phyloP scores from a whole-genome alignment of 2,329 filamentous ascomycete genomes.

The Pleomassaria siparia region DNA sequence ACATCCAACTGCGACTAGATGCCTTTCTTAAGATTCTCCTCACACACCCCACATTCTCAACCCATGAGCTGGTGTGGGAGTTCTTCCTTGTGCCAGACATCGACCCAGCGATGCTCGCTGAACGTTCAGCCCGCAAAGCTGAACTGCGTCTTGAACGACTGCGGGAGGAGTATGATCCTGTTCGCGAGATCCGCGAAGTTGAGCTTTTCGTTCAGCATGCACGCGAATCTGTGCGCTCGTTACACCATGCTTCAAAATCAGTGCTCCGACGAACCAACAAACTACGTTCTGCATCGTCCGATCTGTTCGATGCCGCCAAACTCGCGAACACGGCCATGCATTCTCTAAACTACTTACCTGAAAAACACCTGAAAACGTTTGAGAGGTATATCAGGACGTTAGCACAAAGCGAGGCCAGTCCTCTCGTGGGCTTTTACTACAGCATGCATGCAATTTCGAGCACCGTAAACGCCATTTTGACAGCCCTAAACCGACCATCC shows the following conservation, averaged over 20 bases:
- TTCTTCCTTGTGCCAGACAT: conserved; percentile 97
- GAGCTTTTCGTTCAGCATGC: conserved; percentile 92
- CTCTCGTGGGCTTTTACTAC: conserved; percentile 72
- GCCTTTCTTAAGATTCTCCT: conserved; percentile 86
- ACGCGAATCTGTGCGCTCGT: conserved; percentile 80
- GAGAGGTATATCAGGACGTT: conserved; percentile 69
- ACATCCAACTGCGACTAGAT: conserved; percentile 84
- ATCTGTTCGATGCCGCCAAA: conserved; percentile 67
- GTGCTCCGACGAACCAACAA: conserved; percentile 78
- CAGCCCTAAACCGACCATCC: conserved; percentile 76
- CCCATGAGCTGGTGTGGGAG: conserved; percentile 97
- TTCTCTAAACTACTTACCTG: conserved; percentile 67
- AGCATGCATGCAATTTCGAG: conserved; percentile 78
- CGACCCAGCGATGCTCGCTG: conserved; percentile 84
- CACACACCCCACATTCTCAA: conserved; percentile 86
- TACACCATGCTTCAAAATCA: conserved; percentile 81
- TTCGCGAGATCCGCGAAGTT: conserved; percentile 79
- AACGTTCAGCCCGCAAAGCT: conserved; percentile 84
- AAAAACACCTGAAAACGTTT: conserved; percentile 68
- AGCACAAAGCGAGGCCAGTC: conserved; percentile 69
- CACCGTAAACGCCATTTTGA: conserved; percentile 79
- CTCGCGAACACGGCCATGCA: conserved; percentile 55
- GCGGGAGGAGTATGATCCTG: conserved; percentile 82
- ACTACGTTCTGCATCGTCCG: conserved; percentile 64
- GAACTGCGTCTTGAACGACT: conserved; percentile 81